Conservation (phyloP, 148 eudicot genomes). For the Talinum fruticosum region DNA sequence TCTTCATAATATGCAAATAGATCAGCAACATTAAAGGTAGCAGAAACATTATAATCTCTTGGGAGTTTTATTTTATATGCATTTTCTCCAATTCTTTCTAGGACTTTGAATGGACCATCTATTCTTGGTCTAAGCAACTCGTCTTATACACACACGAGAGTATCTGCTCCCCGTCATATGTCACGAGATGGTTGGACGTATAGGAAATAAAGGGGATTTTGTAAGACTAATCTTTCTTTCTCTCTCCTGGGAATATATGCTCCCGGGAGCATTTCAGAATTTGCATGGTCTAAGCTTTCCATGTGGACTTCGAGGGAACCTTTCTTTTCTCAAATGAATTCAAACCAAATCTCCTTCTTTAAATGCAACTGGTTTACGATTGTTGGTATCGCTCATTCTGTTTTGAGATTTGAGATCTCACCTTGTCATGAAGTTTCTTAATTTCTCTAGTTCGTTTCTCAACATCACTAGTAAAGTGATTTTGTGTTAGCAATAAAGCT, state of each 20-base stretch:
- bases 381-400: neutral
- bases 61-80: neutral
- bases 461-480: neutral
- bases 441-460: neutral
- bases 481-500: neutral
- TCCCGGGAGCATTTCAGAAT: too few relatives aligned
- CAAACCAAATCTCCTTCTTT: neutral
- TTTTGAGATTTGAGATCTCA: neutral
- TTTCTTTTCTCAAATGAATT: neutral
- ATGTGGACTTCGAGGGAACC: too few relatives aligned
- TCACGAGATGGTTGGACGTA: too few relatives aligned
- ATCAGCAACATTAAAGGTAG: neutral
- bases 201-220: too few relatives aligned
- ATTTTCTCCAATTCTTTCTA: neutral
- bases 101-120: neutral
- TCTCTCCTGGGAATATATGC: too few relatives aligned
- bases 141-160: too few relatives aligned
- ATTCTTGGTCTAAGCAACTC: too few relatives aligned
- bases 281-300: too few relatives aligned
- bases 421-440: neutral
- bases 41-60: neutral
- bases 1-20: neutral
- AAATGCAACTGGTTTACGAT: neutral
- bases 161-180: too few relatives aligned
- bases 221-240: too few relatives aligned